Conservation (phyloP, 495 filamentous ascomycete genomes). For the Aspergillus asperescens region DNA sequence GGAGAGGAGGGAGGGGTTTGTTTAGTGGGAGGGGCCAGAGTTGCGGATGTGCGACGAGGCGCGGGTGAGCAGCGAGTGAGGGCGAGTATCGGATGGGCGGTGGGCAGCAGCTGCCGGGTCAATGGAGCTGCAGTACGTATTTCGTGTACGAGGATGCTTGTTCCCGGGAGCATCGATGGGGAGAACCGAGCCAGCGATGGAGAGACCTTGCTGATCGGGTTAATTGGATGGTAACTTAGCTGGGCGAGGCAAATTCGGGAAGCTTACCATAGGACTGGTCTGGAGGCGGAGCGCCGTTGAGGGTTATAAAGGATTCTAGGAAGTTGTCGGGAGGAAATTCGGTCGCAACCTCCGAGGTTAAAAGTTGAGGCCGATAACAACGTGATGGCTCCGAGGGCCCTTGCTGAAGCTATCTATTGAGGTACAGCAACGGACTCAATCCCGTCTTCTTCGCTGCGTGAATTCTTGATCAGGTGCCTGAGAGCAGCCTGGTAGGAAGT, state of each 20-base stretch:
- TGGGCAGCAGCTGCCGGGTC: conserved; percentile 35
- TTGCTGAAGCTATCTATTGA: conserved; percentile 2
- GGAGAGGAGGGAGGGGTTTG: conserved; percentile 37
- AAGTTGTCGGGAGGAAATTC: conserved; percentile 8
- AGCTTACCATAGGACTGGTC: conserved; percentile 7
- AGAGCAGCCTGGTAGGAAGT: not conserved
- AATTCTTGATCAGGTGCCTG: not conserved
- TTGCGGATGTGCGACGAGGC: conserved; percentile 36
- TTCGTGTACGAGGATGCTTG: conserved; percentile 8
- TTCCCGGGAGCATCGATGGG: conserved; percentile 6
- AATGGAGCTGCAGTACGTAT: conserved; percentile 27
- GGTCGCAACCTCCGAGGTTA: conserved; percentile 10
- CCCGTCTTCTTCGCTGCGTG: not conserved
- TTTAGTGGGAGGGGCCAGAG: conserved; percentile 42
- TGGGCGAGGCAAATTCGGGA: not conserved
- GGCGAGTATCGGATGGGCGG: conserved; percentile 32
- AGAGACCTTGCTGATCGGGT: conserved; percentile 7
- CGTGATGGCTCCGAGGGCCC: not conserved
- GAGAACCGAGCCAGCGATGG: conserved; percentile 5
- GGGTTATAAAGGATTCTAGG: conserved; percentile 13
- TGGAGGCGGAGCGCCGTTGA: conserved; percentile 4
- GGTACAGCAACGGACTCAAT: not conserved
- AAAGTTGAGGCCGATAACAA: not conserved
- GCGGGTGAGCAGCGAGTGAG: conserved; percentile 24
- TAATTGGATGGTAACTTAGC: conserved; percentile 10